A percentile compares a stretch with the other conserved stretches of the same genome.
phyloP scores from a whole-genome alignment of 257 asterid genomes.

The Marsdenia floribunda region DNA sequence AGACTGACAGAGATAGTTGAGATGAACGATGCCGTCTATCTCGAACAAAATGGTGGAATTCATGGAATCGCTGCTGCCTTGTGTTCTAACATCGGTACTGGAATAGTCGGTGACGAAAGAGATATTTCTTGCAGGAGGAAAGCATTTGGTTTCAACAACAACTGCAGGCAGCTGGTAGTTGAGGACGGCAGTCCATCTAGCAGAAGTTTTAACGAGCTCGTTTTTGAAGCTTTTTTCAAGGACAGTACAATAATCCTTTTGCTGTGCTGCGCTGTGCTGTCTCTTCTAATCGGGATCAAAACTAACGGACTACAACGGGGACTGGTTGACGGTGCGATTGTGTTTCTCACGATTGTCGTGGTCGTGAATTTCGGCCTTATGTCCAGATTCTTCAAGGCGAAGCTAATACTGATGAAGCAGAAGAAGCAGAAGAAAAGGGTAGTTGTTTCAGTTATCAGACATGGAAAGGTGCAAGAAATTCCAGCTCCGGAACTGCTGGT shows the following conservation, averaged over 20 bases:
- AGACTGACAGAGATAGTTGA: slow-evolving; percentile 18
- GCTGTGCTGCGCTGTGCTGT: slow-evolving; percentile 33
- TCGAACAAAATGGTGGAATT: slow-evolving; percentile 4
- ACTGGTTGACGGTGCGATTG: slow-evolving; percentile 18
- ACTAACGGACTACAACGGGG: slow-evolving; percentile 24
- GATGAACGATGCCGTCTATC: not conserved
- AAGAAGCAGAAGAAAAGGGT: slow-evolving; percentile 12
- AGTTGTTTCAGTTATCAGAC: slow-evolving; percentile 20
- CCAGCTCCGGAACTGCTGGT: slow-evolving; percentile 33
- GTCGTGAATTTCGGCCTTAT: slow-evolving; percentile 14
- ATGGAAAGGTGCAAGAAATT: slow-evolving; percentile 10
- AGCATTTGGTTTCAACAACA: slow-evolving; percentile 32
- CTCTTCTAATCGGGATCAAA: slow-evolving; percentile 28
- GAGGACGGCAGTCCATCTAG: not conserved
- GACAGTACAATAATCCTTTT: slow-evolving; percentile 34
- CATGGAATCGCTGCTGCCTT: slow-evolving; percentile 16
- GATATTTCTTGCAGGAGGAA: slow-evolving; percentile 25
- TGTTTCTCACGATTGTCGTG: slow-evolving; percentile 19
- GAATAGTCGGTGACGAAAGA: slow-evolving; percentile 23
- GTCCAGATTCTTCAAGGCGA: slow-evolving; percentile 17
- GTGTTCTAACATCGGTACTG: slow-evolving; percentile 18
- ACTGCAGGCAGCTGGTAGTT: not conserved
- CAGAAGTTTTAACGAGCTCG: slow-evolving; percentile 8
- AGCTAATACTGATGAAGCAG: slow-evolving; percentile 4
- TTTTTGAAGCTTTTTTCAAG: slow-evolving; percentile 17